phyloP scores from a whole-genome alignment of 345 rosid species.

The Pugionium cornutum region DNA sequence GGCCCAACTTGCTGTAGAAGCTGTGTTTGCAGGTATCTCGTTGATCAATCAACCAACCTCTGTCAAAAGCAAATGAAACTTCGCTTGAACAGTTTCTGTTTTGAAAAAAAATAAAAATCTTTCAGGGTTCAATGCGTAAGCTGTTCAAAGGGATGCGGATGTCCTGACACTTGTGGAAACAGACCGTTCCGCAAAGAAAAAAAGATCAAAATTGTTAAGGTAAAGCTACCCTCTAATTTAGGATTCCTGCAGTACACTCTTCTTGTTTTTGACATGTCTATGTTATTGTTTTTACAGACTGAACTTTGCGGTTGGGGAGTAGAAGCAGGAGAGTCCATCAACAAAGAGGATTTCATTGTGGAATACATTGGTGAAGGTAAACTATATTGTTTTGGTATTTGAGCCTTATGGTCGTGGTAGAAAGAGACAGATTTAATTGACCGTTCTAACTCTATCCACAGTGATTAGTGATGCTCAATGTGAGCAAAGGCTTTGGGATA shows the following conservation, averaged over 20 bases:
- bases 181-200: slow-evolving; percentile 94
- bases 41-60: slow-evolving; percentile 11
- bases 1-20: slow-evolving; percentile 65
- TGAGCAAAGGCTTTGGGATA: slow-evolving; percentile 96
- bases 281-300: slow-evolving; percentile 56
- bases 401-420: background rate
- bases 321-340: slow-evolving; percentile 77
- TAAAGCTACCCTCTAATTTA: slow-evolving; percentile 28
- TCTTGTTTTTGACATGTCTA: slow-evolving; percentile 12
- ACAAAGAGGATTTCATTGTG: slow-evolving; percentile 71
- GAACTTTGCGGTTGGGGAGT: slow-evolving; percentile 96
- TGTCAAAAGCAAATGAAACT: background rate
- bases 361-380: slow-evolving; percentile 99
- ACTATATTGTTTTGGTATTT: slow-evolving; percentile 3
- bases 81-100: slow-evolving; percentile 1
- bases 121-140: slow-evolving; percentile 84
- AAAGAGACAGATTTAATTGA: slow-evolving; percentile 10
- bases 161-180: slow-evolving; percentile 82
- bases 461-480: slow-evolving; percentile 88
- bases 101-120: background rate
- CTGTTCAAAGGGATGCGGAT: slow-evolving; percentile 83
- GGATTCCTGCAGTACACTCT: slow-evolving; percentile 10
- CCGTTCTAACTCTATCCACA: slow-evolving; percentile 42
- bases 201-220: slow-evolving; percentile 82
- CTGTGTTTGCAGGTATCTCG: slow-evolving; percentile 86